These are phyloP conservation scores for Nicotiana rustica DNA, from an alignment of 305 asterid species.

Conservation along the genomic window DNA sequence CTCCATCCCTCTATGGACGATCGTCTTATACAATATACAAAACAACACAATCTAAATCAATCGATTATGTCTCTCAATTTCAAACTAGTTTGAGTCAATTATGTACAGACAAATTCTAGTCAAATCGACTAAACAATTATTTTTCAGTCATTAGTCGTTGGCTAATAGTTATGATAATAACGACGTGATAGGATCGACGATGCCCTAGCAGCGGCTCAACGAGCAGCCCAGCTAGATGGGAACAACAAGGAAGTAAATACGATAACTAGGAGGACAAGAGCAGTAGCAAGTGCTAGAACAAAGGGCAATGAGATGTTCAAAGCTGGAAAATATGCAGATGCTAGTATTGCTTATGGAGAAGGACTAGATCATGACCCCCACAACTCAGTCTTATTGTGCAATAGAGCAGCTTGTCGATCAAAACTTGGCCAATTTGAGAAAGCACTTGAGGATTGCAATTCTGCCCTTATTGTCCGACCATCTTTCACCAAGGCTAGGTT, in stretches of 20 bases:
- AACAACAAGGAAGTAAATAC: slow-evolving; percentile 67
- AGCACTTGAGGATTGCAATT: slow-evolving; percentile 78
- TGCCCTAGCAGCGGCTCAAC: slow-evolving; percentile 65
- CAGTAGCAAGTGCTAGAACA: slow-evolving; percentile 62
- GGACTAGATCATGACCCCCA: slow-evolving; percentile 73
- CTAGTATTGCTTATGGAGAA: slow-evolving; percentile 74
- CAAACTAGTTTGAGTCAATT: not conserved
- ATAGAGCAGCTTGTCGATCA: slow-evolving; percentile 81
- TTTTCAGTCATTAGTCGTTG: not conserved
- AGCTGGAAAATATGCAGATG: slow-evolving; percentile 66
- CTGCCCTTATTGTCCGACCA: slow-evolving; percentile 69
- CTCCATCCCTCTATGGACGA: not conserved
- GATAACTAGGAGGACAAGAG: slow-evolving; percentile 58
- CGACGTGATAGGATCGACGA: slow-evolving; percentile 63
- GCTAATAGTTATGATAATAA: not conserved
- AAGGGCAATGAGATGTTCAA: slow-evolving; percentile 80
- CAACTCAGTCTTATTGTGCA: slow-evolving; percentile 74
- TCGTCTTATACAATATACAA: not conserved
- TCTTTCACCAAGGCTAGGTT: slow-evolving; percentile 72
- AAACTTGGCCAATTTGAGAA: slow-evolving; percentile 73
- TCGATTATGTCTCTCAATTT: not conserved
- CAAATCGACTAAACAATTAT: not conserved
- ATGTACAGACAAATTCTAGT: too few relatives aligned
- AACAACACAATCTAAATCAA: not conserved
- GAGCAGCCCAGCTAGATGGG: slow-evolving; percentile 63